These are phyloP conservation scores for Thalia dealbata DNA, from an alignment of 176 grass and related monocot genomes.

Conservation along the genomic window DNA sequence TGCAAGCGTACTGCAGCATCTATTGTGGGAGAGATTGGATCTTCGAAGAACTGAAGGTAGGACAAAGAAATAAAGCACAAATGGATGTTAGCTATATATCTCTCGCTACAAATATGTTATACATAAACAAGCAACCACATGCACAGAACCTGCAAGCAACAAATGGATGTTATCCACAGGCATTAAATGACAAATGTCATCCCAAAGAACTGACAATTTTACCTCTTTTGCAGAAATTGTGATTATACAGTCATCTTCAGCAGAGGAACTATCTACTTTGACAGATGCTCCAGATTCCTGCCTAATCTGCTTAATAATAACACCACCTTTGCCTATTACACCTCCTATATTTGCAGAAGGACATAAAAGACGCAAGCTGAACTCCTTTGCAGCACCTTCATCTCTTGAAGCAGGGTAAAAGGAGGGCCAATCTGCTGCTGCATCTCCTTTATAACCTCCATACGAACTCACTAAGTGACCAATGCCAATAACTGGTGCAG, in stretches of 20 bases:
- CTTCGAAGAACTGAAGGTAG: constrained; percentile 97
- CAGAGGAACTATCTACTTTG: constrained; percentile 65
- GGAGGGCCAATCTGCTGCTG: constrained; percentile 57
- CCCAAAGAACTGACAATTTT: constrained; percentile 3
- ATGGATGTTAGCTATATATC: neutral
- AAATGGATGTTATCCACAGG: neutral
- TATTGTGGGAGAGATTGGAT: constrained; percentile 78
- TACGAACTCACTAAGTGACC: constrained; percentile 50
- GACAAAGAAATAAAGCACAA: constrained; percentile 9
- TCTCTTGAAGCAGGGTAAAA: constrained; percentile 62
- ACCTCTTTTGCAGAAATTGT: constrained; percentile 92
- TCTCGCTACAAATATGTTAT: neutral
- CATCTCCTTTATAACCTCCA: constrained; percentile 63
- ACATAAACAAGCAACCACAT: neutral
- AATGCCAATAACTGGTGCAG: constrained; percentile 51
- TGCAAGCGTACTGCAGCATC: constrained; percentile 78
- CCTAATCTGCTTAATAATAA: constrained; percentile 90
- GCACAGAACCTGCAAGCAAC: neutral
- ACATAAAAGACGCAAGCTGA: constrained; percentile 78
- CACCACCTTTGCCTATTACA: constrained; percentile 91
- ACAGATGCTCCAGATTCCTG: constrained; percentile 93
- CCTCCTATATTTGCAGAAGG: constrained; percentile 56
- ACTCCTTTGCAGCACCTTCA: constrained; percentile 70
- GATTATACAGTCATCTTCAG: constrained; percentile 87
- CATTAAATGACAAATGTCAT: neutral